Percentiles rank a stretch among this genome's conserved stretches.
Conservation (phyloP, 352 stramenopile genomes). For the Phytopythium vexans region DNA sequence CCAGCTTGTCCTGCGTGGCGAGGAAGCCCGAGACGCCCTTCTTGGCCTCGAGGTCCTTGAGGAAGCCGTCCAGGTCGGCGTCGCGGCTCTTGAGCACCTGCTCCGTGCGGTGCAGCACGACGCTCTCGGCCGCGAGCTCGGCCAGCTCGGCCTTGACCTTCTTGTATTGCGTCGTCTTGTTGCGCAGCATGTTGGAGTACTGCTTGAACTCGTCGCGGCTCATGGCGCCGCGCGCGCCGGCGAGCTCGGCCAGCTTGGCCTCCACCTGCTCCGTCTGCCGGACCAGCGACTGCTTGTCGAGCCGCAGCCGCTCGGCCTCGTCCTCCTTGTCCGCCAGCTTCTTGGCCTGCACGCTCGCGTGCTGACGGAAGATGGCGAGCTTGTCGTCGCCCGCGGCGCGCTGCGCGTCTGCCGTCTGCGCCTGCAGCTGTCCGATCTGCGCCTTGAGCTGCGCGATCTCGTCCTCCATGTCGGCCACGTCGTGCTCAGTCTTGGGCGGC, state of each 20-base stretch:
- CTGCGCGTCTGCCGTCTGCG: conserved; percentile 75
- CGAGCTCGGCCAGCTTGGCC: conserved; percentile 53
- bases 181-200: conserved; percentile 84
- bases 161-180: conserved; percentile 93
- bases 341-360: conserved; percentile 82
- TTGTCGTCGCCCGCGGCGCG: conserved; percentile 80
- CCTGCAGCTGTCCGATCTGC: conserved; percentile 60
- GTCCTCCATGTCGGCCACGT: conserved; percentile 87
- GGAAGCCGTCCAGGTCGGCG: conserved; percentile 81
- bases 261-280: conserved; percentile 78
- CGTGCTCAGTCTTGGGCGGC: conserved; percentile 78
- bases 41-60: conserved; percentile 79
- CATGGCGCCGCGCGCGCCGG: conserved; percentile 70
- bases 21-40: conserved; percentile 86
- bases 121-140: conserved; percentile 80
- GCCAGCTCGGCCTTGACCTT: conserved; percentile 86
- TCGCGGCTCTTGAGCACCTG: conserved; percentile 87
- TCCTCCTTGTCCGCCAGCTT: conserved; percentile 90
- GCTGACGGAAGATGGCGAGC: conserved; percentile 89
- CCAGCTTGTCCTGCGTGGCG: conserved; percentile 85
- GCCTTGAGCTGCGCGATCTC: conserved; percentile 61
- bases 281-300: conserved; percentile 52
- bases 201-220: conserved; percentile 89
- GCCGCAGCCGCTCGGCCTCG: conserved; percentile 70
- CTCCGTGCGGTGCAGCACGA: conserved; percentile 91